Evolutionary conservation across 495 filamentous ascomycete genomes (phyloP), one percentile per base, ranked within the genome.

Genomic region (Aspergillus saccharolyticus): DNA sequence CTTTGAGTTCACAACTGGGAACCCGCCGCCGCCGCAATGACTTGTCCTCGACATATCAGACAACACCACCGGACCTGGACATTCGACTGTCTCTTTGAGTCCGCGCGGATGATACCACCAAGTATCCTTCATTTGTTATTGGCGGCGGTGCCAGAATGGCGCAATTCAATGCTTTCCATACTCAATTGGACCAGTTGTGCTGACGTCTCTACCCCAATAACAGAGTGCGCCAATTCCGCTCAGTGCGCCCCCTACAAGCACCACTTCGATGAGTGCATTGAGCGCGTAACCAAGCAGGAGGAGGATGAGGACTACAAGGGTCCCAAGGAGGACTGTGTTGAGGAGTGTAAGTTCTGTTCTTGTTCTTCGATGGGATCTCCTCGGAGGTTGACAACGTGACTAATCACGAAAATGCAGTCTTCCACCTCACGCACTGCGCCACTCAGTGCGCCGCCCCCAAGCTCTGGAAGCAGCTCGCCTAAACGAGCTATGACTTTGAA

Each of bases 221-320:
- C 74, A 98, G 95, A 96, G 63, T 98, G 95, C 80, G 82, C 82
- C 71, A 80, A 89, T 68, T 89, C 91, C 56, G 83, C 89, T 68
- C 77, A 89, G 75, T 98, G 94, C 77, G 78, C 85, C 46, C 86
- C 88, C 25, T 81, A 82, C 63, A 98, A 97, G 84, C 92, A 97
- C 83, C 94, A 98, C 82, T 97, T 85, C 75, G 92, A 97, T 60
- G 91, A 96, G 75, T 98, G 94, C 72, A 89, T 90, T 65, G 91
- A 96, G 79, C 90, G 94, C 63, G 94, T 97, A 62, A 93, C 85
- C 56, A 74, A 73, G 64, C 84, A 88, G 70, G 75, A 84, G 63
- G 83, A 88, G 64, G 78, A 81, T 64, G 85, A 81, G 62, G 78
- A 80, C 69, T 79, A 81, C 73, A 75, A 82, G 70, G 81, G 77